Evolutionary conservation across 1,139 yeast genomes (phyloP).

Genomic region (Yamadazyma mexicana): DNA sequence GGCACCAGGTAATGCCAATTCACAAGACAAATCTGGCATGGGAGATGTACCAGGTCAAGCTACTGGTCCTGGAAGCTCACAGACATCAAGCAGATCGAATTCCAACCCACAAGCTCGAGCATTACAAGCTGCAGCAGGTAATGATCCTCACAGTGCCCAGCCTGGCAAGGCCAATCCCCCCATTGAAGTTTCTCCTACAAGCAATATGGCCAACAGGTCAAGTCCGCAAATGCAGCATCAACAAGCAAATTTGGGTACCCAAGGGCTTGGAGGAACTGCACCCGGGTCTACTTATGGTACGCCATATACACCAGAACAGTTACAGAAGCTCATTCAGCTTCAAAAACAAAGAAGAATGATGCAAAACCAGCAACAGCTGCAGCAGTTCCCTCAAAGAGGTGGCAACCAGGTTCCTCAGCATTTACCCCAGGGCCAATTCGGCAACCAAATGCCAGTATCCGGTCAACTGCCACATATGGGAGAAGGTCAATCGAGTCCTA

Average conservation of each 20-base stretch:
- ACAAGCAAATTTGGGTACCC: neutral
- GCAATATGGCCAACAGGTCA: constrained; percentile 6
- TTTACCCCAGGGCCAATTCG: neutral
- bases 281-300: constrained; percentile 36
- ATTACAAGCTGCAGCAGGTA: neutral
- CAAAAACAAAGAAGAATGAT: constrained; percentile 53
- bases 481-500: neutral
- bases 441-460: neutral
- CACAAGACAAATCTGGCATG: neutral
- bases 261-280: neutral
- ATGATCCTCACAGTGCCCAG: neutral
- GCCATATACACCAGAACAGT: constrained; percentile 55
- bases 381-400: constrained; percentile 16
- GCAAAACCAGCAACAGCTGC: constrained; percentile 38
- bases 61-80: constrained; percentile 1
- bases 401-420: constrained; percentile 1
- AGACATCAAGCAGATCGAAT: constrained; percentile 1
- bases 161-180: constrained; percentile 1
- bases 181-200: constrained; percentile 15
- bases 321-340: constrained; percentile 51
- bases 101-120: constrained; percentile 2
- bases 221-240: neutral
- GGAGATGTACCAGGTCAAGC: neutral
- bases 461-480: neutral
- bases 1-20: neutral